Evolutionary conservation across 1,139 yeast species (phyloP), one percentile per base, ranked within the genome.

Genomic region (Geotrichum bryndzae): DNA sequence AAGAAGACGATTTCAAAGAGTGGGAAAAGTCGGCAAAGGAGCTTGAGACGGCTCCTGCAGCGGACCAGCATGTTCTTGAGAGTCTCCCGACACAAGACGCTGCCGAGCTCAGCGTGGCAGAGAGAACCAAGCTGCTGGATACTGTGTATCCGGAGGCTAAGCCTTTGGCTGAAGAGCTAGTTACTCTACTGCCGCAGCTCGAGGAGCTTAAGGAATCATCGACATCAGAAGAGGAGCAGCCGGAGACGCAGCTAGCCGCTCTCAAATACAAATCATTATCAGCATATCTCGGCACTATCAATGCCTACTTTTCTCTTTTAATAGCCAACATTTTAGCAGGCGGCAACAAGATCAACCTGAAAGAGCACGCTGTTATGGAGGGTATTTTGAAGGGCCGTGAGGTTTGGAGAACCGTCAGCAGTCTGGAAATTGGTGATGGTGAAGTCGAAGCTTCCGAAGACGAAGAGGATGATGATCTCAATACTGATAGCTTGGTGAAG

Each of bases 291-390:
- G 94, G 90, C 29, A 80, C 94, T 23, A 81, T 90, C 38, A 78
- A 87, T 29, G 82, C 90, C 35, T 91, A 90, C 73, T 85, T 90
- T 73, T 89, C 95, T 10, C 73, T 91, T 51, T 82, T 91, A 66
- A 74, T 83, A 53, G 85, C 84, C 50, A 79, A 83, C 53, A 74
- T 87, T 62, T 78, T 78, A 52, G 48, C 48, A 7, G 48, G 48
- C 48, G 78, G 79, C 52, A 83, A 80, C 4, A 88, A 85, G 60
- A 80, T 80, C 8, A 79, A 86, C 38, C 84, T 92, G 87, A 90
- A 88, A 69, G 95, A 89, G 62, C 92, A 87, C 68, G 89, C 94
- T 1, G 87, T 92, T 1, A 91, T 92, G 96, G 92, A 89, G 69
- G 82, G 87, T 41, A 87, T 92, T 54, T 78, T 92, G 63, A 85